Conservation (phyloP, 768 basidiomycete species). For the Lactarius sp. region DNA sequence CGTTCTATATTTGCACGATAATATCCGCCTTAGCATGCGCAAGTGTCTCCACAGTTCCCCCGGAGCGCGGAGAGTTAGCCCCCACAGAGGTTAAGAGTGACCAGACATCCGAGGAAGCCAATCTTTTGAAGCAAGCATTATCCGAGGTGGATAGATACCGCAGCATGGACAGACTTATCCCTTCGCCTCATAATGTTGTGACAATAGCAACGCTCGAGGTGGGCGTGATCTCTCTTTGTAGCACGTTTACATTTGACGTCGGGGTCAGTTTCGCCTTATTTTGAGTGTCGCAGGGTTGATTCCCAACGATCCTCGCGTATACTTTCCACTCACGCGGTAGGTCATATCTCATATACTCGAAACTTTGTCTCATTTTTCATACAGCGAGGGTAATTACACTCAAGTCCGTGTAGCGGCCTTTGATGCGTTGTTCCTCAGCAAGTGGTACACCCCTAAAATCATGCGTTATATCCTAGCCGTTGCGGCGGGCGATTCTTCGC, state of each 20-base stretch:
- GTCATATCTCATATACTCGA: background rate
- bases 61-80: constrained; percentile 74
- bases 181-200: constrained; percentile 90
- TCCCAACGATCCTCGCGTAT: constrained; percentile 68
- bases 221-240: background rate
- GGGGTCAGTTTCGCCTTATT: constrained; percentile 69
- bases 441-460: constrained; percentile 80
- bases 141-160: constrained; percentile 88
- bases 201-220: constrained; percentile 91
- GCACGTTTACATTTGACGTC: background rate
- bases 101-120: constrained; percentile 62
- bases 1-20: constrained; percentile 82
- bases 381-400: constrained; percentile 88
- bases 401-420: constrained; percentile 92
- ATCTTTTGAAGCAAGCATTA: constrained; percentile 66
- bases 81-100: constrained; percentile 63
- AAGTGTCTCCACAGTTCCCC: constrained; percentile 68
- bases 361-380: background rate
- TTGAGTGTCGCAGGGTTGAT: constrained; percentile 72
- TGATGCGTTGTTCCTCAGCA: constrained; percentile 85
- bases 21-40: constrained; percentile 79
- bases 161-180: constrained; percentile 91
- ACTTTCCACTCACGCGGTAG: constrained; percentile 87
- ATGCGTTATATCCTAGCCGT: constrained; percentile 87
- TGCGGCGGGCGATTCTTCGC: constrained; percentile 80